These are phyloP conservation scores for Sugiyamaella pinicola DNA, from an alignment of 1,139 yeast species.

Conservation along the genomic window DNA sequence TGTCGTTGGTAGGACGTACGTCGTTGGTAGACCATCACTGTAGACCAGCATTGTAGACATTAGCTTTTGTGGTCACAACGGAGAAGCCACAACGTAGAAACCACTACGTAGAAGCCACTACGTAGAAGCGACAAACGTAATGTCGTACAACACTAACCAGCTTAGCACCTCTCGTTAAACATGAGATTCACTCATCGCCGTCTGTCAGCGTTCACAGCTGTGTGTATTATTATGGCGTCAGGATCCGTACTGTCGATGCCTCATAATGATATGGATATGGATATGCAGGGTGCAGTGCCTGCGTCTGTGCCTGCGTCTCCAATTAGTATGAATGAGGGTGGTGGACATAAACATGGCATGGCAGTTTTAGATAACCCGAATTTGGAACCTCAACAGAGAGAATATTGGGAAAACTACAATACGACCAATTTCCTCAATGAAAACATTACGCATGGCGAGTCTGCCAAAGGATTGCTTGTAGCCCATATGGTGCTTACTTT, in stretches of 20 bases:
- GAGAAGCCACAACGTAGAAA: no score
- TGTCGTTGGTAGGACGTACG: no score
- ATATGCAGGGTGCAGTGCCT: conserved; percentile 14
- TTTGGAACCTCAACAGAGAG: conserved; percentile 68
- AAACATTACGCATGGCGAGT: conserved; percentile 44
- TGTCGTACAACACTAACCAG: no score
- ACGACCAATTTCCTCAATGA: conserved; percentile 73
- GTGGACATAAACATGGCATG: conserved; percentile 59
- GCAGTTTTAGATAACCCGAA: conserved; percentile 69
- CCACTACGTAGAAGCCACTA: no score
- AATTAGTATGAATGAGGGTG: conserved; percentile 32
- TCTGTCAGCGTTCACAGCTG: neutral
- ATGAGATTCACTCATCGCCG: neutral
- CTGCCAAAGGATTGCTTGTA: conserved; percentile 56
- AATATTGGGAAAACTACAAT: conserved; percentile 78
- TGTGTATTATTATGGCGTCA: neutral
- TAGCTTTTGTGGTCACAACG: no score
- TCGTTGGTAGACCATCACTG: no score
- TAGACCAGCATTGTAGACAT: no score
- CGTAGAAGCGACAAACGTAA: no score
- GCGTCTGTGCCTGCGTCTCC: conserved; percentile 31
- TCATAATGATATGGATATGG: conserved; percentile 1
- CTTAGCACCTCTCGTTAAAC: neutral
- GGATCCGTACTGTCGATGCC: neutral
- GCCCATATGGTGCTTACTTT: conserved; percentile 56